These are phyloP conservation scores for Scleroderma bovista DNA, from an alignment of 768 basidiomycete species.

Conservation along the genomic window DNA sequence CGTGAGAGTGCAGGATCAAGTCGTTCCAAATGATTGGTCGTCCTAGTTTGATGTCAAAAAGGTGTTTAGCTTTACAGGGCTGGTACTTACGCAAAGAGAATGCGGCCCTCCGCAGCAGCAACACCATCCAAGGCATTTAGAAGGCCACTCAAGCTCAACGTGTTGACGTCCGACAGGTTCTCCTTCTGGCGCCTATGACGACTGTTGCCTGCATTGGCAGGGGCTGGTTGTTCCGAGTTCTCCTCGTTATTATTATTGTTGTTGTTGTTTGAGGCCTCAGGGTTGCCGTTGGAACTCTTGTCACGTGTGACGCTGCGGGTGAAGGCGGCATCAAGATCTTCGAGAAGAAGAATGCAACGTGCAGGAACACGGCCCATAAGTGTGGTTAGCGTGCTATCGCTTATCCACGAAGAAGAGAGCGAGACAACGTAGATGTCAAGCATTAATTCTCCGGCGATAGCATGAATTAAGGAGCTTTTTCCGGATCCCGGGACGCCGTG, in stretches of 20 bases:
- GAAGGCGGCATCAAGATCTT: conserved; percentile 89
- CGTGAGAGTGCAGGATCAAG: conserved; percentile 89
- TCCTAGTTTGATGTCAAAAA: conserved; percentile 36
- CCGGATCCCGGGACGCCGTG: conserved; percentile 84
- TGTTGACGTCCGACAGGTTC: conserved; percentile 71
- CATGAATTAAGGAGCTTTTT: conserved; percentile 82
- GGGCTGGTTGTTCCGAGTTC: conserved; percentile 24
- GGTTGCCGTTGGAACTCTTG: conserved; percentile 42
- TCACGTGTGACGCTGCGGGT: conserved; percentile 69
- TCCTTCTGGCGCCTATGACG: conserved; percentile 46
- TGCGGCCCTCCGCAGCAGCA: conserved; percentile 79
- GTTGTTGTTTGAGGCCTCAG: conserved; percentile 30
- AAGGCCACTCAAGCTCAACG: conserved; percentile 73
- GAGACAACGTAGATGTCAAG: conserved; percentile 92
- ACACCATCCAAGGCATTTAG: conserved; percentile 85
- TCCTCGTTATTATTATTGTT: conserved; percentile 25
- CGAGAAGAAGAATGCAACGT: conserved; percentile 80
- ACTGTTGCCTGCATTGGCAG: conserved; percentile 36
- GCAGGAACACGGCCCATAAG: conserved; percentile 86
- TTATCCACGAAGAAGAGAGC: conserved; percentile 80
- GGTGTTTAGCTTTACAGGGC: background rate
- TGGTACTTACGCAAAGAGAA: conserved; percentile 75
- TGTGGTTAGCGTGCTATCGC: conserved; percentile 78
- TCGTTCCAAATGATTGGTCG: conserved; percentile 87
- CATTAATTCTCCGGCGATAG: conserved; percentile 82